Percentiles rank a stretch among this genome's conserved stretches.
phyloP scores from a whole-genome alignment of 2,329 filamentous ascomycete genomes.

The Fusarium floridanum region DNA sequence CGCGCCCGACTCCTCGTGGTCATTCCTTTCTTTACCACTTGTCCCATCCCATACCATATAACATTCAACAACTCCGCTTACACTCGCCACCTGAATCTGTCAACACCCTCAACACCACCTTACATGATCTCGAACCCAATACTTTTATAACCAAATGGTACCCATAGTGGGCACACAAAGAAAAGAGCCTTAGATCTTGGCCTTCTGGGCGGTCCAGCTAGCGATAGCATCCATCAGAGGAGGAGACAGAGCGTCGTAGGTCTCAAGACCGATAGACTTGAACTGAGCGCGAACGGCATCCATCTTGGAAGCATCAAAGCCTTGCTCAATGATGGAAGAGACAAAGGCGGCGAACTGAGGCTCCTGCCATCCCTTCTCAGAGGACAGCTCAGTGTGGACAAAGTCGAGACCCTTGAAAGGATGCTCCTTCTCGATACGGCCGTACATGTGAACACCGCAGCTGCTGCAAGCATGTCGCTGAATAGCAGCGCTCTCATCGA shows the following conservation, averaged over 20 bases:
- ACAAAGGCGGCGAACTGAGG: slow-evolving; percentile 79
- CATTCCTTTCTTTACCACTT: not conserved
- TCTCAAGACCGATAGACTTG: slow-evolving; percentile 66
- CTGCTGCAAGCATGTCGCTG: slow-evolving; percentile 70
- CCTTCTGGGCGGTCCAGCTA: slow-evolving; percentile 66
- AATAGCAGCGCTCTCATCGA: slow-evolving; percentile 70
- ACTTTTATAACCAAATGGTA: slow-evolving; percentile 17
- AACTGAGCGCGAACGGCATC: slow-evolving; percentile 67
- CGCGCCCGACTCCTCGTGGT: slow-evolving; percentile 25
- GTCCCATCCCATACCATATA: not conserved
- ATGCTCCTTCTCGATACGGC: slow-evolving; percentile 74
- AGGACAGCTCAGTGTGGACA: slow-evolving; percentile 73
- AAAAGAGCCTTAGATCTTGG: slow-evolving; percentile 31
- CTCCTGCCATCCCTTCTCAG: slow-evolving; percentile 76
- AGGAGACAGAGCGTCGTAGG: slow-evolving; percentile 73
- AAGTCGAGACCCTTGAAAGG: slow-evolving; percentile 78
- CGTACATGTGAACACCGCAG: slow-evolving; percentile 74
- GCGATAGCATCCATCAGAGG: slow-evolving; percentile 73
- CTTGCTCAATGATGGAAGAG: slow-evolving; percentile 76
- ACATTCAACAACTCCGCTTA: slow-evolving; percentile 20
- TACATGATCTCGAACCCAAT: slow-evolving; percentile 16
- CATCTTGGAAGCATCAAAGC: slow-evolving; percentile 68
- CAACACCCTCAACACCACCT: slow-evolving; percentile 6
- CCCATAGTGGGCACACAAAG: not conserved
- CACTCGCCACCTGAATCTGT: not conserved